These are phyloP conservation scores for Pythium periplocum DNA, from an alignment of 352 stramenopile genomes.

Conservation along the genomic window DNA sequence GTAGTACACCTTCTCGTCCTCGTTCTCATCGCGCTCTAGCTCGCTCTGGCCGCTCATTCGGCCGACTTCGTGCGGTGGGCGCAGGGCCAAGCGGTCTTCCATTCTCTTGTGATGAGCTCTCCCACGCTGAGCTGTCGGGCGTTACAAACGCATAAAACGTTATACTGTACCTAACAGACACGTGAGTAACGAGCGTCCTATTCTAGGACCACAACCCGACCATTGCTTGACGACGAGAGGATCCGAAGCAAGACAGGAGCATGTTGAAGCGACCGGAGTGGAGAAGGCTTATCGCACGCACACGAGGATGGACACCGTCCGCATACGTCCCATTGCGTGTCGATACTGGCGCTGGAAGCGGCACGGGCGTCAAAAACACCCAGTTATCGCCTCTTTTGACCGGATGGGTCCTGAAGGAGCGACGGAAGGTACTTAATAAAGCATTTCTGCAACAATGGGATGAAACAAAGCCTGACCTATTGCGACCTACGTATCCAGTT, in stretches of 20 bases:
- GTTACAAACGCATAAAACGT: no score
- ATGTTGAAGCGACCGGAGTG: slow-evolving; percentile 4
- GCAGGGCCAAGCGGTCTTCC: slow-evolving; percentile 37
- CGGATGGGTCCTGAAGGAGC: slow-evolving; percentile 22
- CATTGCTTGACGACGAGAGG: no score
- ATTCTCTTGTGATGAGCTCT: slow-evolving; percentile 12
- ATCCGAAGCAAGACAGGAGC: not conserved
- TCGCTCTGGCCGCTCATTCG: slow-evolving; percentile 3
- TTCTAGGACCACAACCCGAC: no score
- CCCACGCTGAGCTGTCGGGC: no score
- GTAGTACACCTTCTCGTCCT: slow-evolving; percentile 87
- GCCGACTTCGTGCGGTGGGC: slow-evolving; percentile 4
- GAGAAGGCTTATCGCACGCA: slow-evolving; percentile 28
- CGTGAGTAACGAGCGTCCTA: no score
- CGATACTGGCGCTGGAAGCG: slow-evolving; percentile 22
- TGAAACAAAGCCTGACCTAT: slow-evolving; percentile 1
- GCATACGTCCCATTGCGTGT: slow-evolving; percentile 47
- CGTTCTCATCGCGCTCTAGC: slow-evolving; percentile 42
- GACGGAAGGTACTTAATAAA: slow-evolving; percentile 7
- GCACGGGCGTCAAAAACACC: slow-evolving; percentile 1
- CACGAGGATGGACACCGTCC: slow-evolving; percentile 36
- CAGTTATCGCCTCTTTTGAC: slow-evolving; percentile 7
- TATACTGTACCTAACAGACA: no score
- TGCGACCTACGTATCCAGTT: not conserved
- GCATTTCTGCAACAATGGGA: not conserved